These are phyloP conservation scores for Talaromyces adpressus DNA, from an alignment of 495 filamentous ascomycete genomes.

Conservation along the genomic window DNA sequence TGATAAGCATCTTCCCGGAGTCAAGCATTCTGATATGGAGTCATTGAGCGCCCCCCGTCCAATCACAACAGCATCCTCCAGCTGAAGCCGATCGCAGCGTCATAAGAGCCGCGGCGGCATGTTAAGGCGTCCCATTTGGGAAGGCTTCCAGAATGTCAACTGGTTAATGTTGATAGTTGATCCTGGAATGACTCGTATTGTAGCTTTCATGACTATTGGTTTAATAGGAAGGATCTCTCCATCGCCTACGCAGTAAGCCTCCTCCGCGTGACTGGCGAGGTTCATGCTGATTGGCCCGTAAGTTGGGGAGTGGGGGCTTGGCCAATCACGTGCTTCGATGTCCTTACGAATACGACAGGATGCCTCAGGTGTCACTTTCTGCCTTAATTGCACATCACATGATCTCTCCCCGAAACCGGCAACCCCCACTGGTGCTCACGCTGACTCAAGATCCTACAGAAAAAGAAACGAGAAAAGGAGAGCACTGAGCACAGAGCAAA, in stretches of 20 bases:
- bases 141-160: neutral
- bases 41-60: neutral
- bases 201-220: no score
- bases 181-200: no score
- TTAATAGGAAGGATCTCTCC: no score
- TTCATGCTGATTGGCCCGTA: neutral
- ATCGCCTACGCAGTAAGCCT: no score
- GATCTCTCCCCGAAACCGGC: constrained; percentile 1
- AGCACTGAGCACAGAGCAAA: neutral
- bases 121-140: neutral
- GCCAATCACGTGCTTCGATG: neutral
- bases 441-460: neutral
- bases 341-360: neutral
- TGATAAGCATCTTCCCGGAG: neutral
- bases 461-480: neutral
- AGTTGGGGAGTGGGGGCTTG: no score
- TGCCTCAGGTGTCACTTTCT: neutral
- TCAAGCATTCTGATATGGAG: neutral
- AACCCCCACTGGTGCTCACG: neutral
- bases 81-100: neutral
- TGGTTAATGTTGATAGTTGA: no score
- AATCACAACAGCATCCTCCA: neutral
- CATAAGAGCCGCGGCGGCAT: neutral
- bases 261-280: no score
- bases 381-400: neutral